Evolutionary conservation across 2,329 filamentous ascomycete species (phyloP).

Genomic region (Verticillium nonalfalfae): DNA sequence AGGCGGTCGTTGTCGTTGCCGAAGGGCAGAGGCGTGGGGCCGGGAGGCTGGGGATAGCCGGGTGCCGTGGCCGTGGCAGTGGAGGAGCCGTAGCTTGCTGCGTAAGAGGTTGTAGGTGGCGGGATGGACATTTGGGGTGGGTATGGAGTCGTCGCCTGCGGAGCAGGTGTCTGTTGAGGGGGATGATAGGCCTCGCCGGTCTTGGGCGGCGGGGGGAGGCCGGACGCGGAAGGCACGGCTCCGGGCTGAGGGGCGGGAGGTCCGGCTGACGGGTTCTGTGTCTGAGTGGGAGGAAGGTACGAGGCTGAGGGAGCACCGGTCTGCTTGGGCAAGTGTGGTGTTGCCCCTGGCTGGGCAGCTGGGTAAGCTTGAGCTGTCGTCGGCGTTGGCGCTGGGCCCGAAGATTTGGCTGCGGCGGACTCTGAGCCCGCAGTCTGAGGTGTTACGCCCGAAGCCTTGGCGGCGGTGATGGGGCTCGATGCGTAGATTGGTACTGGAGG

Average conservation of each 20-base stretch:
- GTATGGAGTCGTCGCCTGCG: conserved; percentile 23
- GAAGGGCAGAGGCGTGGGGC: conserved; percentile 18
- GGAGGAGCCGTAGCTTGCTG: conserved; percentile 34
- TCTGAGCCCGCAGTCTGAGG: conserved; percentile 33
- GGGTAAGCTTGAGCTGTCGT: conserved; percentile 22
- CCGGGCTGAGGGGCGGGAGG: conserved; percentile 54
- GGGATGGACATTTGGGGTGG: conserved; percentile 46
- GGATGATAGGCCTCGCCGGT: conserved; percentile 36
- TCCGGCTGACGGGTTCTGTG: conserved; percentile 20
- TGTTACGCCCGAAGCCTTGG: conserved; percentile 43
- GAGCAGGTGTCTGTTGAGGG: conserved; percentile 24
- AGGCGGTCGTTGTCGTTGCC: conserved; percentile 19
- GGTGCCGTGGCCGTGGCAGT: conserved; percentile 29
- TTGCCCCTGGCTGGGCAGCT: conserved; percentile 40
- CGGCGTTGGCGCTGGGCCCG: background rate
- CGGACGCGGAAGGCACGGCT: conserved; percentile 32
- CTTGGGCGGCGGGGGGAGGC: conserved; percentile 45
- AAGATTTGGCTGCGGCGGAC: conserved; percentile 10
- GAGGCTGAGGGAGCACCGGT: conserved; percentile 30
- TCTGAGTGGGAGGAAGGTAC: conserved; percentile 35
- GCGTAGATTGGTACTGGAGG: conserved; percentile 55
- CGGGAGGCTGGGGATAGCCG: conserved; percentile 17
- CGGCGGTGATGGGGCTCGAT: conserved; percentile 50
- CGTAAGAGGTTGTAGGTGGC: conserved; percentile 33
- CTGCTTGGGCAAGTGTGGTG: conserved; percentile 33